These are phyloP conservation scores for Entrophospora sp. DNA, from an alignment of 192 early-diverging fungal species.

Conservation along the genomic window DNA sequence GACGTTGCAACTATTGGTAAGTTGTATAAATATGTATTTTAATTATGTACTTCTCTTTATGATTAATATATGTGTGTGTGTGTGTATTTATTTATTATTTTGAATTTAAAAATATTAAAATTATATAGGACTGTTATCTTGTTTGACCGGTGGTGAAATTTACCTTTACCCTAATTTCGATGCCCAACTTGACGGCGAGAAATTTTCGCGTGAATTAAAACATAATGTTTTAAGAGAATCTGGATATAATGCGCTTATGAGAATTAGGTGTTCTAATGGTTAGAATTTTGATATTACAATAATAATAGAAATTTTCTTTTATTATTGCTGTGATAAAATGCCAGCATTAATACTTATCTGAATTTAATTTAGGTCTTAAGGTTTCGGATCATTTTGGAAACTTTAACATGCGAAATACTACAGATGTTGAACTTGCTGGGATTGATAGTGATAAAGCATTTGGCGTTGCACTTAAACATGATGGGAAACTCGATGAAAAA, in stretches of 20 bases:
- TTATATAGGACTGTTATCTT: constrained; percentile 52
- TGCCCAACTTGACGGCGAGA: constrained; percentile 53
- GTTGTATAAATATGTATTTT: too few species aligned
- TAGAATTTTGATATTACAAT: not conserved
- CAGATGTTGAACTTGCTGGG: constrained; percentile 88
- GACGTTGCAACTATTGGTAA: constrained; percentile 81
- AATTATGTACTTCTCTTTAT: too few species aligned
- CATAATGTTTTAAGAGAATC: constrained; percentile 64
- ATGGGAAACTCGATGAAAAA: constrained; percentile 81
- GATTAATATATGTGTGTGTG: too few species aligned
- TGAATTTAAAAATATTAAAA: constrained; percentile 1
- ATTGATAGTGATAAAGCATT: constrained; percentile 78
- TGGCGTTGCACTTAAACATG: constrained; percentile 75
- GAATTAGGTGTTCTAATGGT: constrained; percentile 87
- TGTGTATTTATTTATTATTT: not conserved
- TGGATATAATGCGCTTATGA: constrained; percentile 79
- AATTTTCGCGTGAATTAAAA: constrained; percentile 67
- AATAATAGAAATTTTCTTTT: too few species aligned
- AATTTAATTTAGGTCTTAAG: constrained; percentile 58
- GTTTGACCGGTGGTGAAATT: constrained; percentile 83
- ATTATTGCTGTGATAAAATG: too few species aligned
- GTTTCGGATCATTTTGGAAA: constrained; percentile 88
- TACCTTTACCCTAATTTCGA: constrained; percentile 81
- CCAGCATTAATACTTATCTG: too few species aligned
- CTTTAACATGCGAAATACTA: constrained; percentile 84